A percentile compares a stretch with the other conserved stretches of the same genome.
These are phyloP conservation scores for Biscutella laevigata DNA, from an alignment of 441 rosid species.

Conservation along the genomic window DNA sequence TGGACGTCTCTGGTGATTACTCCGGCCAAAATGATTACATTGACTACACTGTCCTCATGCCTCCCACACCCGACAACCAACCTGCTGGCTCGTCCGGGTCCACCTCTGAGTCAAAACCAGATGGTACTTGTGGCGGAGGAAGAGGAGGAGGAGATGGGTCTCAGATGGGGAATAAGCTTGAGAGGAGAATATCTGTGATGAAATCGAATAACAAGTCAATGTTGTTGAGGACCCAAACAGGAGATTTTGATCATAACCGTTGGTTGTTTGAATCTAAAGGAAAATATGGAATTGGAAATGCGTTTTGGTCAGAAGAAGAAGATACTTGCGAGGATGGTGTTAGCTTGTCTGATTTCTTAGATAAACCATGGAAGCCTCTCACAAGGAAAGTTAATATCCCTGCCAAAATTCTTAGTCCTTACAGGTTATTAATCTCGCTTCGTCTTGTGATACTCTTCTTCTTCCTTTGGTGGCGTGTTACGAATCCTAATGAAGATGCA, in stretches of 20 bases:
- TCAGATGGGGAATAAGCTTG: constrained; percentile 35
- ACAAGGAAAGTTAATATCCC: constrained; percentile 68
- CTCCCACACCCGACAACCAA: constrained; percentile 90
- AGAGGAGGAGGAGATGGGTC: constrained; percentile 20
- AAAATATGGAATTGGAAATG: constrained; percentile 74
- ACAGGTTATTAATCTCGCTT: constrained; percentile 27
- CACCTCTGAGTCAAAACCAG: constrained; percentile 34
- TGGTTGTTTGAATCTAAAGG: constrained; percentile 86
- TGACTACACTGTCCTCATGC: constrained; percentile 82
- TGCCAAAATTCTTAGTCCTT: constrained; percentile 74
- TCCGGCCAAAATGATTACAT: constrained; percentile 64
- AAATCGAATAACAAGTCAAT: constrained; percentile 63
- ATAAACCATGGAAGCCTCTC: constrained; percentile 90
- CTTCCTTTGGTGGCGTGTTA: neutral
- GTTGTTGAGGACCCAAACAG: constrained; percentile 74
- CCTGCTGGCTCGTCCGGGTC: constrained; percentile 39
- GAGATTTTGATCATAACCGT: constrained; percentile 82
- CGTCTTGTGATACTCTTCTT: no score
- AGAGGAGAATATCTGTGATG: constrained; percentile 62
- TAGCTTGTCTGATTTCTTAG: constrained; percentile 73
- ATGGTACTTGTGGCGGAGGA: constrained; percentile 19
- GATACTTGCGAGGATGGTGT: constrained; percentile 37
- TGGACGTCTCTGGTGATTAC: constrained; percentile 57
- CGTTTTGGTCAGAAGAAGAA: constrained; percentile 59
- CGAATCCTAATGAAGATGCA: constrained; percentile 61